Percentiles rank a stretch among this genome's conserved stretches.
Evolutionary conservation across 192 early-diverging fungal genomes (phyloP).

Genomic region (Entomortierella chlamydospora): DNA sequence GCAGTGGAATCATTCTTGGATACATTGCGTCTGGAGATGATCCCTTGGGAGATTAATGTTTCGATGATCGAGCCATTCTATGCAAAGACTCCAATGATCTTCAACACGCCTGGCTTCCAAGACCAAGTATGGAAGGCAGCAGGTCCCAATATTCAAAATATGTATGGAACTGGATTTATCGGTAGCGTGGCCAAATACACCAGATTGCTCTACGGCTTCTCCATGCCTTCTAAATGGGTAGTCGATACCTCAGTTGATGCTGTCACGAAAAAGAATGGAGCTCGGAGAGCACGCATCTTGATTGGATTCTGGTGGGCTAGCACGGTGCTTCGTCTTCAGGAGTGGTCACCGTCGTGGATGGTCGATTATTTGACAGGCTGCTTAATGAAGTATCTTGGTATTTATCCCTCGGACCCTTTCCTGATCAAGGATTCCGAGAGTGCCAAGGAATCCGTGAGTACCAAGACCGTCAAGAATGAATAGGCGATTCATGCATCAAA

Average conservation of each 20-base stretch:
- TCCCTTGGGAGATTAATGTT: constrained; percentile 61
- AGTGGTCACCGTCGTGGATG: constrained; percentile 37
- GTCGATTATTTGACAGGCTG: constrained; percentile 36
- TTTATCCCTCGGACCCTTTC: constrained; percentile 46
- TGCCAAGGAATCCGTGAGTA: too few relatives aligned
- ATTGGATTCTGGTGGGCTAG: constrained; percentile 52
- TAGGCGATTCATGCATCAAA: too few relatives aligned
- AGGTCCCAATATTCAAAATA: constrained; percentile 12
- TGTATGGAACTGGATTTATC: constrained; percentile 44
- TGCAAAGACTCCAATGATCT: constrained; percentile 40
- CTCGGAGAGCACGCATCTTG: constrained; percentile 27
- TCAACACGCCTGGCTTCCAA: constrained; percentile 2
- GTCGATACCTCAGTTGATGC: constrained; percentile 42
- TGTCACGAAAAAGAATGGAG: constrained; percentile 36
- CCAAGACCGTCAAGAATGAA: too few relatives aligned
- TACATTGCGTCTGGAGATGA: constrained; percentile 55
- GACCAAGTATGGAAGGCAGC: constrained; percentile 33
- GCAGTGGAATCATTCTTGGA: constrained; percentile 59
- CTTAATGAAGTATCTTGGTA: constrained; percentile 28
- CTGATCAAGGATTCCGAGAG: constrained; percentile 30
- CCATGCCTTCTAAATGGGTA: constrained; percentile 54
- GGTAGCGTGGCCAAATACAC: constrained; percentile 13
- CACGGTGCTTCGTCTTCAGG: constrained; percentile 33
- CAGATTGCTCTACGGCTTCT: constrained; percentile 13
- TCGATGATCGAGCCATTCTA: constrained; percentile 56